Evolutionary conservation across 805 yeast genomes (phyloP).

Genomic region (Nakazawaea populi): DNA sequence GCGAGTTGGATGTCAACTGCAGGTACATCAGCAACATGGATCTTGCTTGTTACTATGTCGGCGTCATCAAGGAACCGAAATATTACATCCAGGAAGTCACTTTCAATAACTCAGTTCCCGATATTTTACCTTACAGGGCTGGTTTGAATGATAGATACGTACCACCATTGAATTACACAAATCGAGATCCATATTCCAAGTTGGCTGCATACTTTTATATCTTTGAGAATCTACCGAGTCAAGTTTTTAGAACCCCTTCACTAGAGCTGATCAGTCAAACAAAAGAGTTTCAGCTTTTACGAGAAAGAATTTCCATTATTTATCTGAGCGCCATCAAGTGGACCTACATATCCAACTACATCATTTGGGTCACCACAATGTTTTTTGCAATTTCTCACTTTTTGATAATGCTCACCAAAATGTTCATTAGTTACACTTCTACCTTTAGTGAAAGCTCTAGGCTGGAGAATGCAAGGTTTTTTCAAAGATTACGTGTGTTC

Average conservation of each 20-base stretch:
- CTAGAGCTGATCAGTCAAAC: conserved; percentile 4
- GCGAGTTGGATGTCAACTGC: conserved; percentile 10
- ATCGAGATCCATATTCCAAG: neutral
- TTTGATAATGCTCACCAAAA: neutral
- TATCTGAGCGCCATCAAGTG: conserved; percentile 4
- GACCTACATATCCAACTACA: conserved; percentile 1
- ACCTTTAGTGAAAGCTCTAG: neutral
- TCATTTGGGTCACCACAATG: neutral
- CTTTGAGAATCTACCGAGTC: conserved; percentile 9
- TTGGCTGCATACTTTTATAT: conserved; percentile 10
- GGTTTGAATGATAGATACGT: neutral
- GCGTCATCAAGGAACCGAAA: conserved; percentile 10
- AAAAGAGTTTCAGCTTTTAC: conserved; percentile 1
- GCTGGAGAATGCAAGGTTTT: neutral
- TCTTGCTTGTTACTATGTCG: conserved; percentile 5
- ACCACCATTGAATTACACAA: neutral
- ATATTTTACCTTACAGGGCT: conserved; percentile 1
- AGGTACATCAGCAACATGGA: neutral
- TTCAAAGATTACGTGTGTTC: neutral
- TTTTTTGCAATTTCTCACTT: neutral
- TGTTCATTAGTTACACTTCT: neutral
- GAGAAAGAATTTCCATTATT: neutral
- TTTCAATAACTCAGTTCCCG: conserved; percentile 7
- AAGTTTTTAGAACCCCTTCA: conserved; percentile 2
- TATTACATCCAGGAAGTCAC: conserved; percentile 9